Evolutionary conservation across 108 stramenopile genomes (phyloP).

Genomic region (Nitzschia inconspicua): DNA sequence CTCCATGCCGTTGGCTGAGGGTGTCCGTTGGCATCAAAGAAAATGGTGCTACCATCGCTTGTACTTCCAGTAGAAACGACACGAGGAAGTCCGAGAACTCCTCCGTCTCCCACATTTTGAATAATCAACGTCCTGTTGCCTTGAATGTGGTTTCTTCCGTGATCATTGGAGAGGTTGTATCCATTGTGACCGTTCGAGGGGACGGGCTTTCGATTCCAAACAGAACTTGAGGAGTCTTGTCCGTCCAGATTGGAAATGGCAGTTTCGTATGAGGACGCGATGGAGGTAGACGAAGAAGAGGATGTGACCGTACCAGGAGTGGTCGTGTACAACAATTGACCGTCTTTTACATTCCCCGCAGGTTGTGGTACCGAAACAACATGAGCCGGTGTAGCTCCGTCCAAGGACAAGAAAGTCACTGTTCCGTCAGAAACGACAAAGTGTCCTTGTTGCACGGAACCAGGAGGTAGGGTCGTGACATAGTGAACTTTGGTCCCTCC

Average conservation of each 20-base stretch:
- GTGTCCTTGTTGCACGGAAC: constrained; percentile 30
- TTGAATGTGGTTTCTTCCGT: constrained; percentile 5
- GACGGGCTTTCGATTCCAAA: constrained; percentile 30
- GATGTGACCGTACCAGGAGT: constrained; percentile 12
- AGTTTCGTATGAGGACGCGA: constrained; percentile 60
- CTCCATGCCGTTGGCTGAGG: constrained; percentile 8
- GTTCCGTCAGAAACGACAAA: constrained; percentile 38
- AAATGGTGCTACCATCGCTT: constrained; percentile 16
- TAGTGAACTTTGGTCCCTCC: constrained; percentile 21
- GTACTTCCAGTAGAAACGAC: constrained; percentile 36
- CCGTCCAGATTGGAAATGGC: constrained; percentile 31
- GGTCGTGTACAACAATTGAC: neutral
- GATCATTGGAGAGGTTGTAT: constrained; percentile 9
- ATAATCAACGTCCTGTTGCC: neutral
- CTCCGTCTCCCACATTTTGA: constrained; percentile 13
- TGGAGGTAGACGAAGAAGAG: constrained; percentile 43
- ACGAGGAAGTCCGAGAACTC: constrained; percentile 24
- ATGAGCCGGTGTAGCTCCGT: constrained; percentile 20
- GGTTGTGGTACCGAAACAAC: constrained; percentile 23
- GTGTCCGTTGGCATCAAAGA: constrained; percentile 15
- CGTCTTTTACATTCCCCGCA: constrained; percentile 1
- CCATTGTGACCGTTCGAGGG: constrained; percentile 13
- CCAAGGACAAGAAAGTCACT: constrained; percentile 26
- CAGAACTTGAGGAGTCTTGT: constrained; percentile 11
- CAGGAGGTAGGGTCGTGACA: constrained; percentile 26